phyloP scores from a whole-genome alignment of 495 filamentous ascomycete species.

The Melanomma pulvis-pyrius region DNA sequence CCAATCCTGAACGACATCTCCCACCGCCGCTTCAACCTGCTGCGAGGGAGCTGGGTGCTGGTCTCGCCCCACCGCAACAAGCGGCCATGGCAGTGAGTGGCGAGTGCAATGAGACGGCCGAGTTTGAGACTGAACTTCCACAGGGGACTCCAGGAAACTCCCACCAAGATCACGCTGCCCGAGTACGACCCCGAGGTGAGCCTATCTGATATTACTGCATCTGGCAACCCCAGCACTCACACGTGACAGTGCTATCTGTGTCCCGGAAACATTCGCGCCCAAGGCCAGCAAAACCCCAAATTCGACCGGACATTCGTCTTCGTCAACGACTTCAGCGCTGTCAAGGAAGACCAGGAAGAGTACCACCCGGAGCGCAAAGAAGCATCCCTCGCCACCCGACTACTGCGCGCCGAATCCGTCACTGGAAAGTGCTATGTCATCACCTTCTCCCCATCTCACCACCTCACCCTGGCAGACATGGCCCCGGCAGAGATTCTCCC shows the following conservation, averaged over 20 bases:
- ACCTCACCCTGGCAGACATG: constrained; percentile 90
- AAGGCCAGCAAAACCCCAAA: constrained; percentile 83
- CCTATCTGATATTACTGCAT: constrained; percentile 7
- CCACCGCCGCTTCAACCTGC: constrained; percentile 89
- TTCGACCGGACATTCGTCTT: constrained; percentile 91
- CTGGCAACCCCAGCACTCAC: neutral
- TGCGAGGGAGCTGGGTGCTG: constrained; percentile 85
- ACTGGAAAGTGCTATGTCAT: constrained; percentile 98
- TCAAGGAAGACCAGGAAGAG: constrained; percentile 85
- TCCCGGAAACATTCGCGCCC: constrained; percentile 88
- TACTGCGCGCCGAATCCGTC: constrained; percentile 82
- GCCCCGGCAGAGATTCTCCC: constrained; percentile 67
- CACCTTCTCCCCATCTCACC: constrained; percentile 86
- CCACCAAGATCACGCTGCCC: constrained; percentile 75
- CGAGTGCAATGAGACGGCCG: no score
- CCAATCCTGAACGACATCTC: constrained; percentile 94
- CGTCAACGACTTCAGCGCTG: constrained; percentile 96
- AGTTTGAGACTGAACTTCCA: neutral
- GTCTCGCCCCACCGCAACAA: constrained; percentile 96
- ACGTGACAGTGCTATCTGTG: constrained; percentile 82
- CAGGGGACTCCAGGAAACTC: constrained; percentile 88
- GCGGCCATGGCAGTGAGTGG: constrained; percentile 93
- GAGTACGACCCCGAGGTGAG: constrained; percentile 73
- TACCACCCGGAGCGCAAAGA: constrained; percentile 60
- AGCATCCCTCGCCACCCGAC: constrained; percentile 69